These are phyloP conservation scores for Trifolium fragiferum DNA, from an alignment of 306 rosid species.

Conservation along the genomic window DNA sequence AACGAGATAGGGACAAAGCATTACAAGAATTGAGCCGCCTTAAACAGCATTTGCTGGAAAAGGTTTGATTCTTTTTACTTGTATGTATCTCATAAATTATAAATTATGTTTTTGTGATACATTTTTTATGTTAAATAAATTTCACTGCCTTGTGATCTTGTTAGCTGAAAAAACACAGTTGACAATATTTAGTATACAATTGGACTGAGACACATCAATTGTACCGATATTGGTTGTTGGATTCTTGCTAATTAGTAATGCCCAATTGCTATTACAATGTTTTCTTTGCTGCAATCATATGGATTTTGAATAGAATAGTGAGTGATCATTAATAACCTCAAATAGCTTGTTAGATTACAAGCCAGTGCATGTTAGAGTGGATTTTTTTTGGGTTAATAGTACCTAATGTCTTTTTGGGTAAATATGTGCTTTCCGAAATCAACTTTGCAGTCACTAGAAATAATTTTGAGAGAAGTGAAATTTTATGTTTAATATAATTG, in stretches of 20 bases:
- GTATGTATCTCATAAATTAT: not conserved
- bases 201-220: slow-evolving; percentile 2
- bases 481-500: not conserved
- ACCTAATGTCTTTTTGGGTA: not conserved
- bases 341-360: not conserved
- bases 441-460: not conserved
- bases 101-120: slow-evolving; percentile 6
- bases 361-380: not conserved
- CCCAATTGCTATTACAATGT: slow-evolving; percentile 11
- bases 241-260: not conserved
- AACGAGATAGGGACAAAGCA: slow-evolving; percentile 75
- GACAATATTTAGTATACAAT: not conserved
- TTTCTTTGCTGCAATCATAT: slow-evolving; percentile 23
- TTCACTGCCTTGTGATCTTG: slow-evolving; percentile 16
- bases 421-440: not conserved
- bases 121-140: slow-evolving; percentile 7
- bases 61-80: slow-evolving; percentile 55
- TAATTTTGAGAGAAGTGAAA: not conserved
- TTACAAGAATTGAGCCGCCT: slow-evolving; percentile 80
- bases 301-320: not conserved
- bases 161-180: slow-evolving; percentile 3
- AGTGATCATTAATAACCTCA: not conserved
- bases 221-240: not conserved
- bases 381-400: not conserved
- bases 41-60: slow-evolving; percentile 93